Base-by-base conservation (phyloP, 106 monocot species). In the Dioscorea alata region DNA sequence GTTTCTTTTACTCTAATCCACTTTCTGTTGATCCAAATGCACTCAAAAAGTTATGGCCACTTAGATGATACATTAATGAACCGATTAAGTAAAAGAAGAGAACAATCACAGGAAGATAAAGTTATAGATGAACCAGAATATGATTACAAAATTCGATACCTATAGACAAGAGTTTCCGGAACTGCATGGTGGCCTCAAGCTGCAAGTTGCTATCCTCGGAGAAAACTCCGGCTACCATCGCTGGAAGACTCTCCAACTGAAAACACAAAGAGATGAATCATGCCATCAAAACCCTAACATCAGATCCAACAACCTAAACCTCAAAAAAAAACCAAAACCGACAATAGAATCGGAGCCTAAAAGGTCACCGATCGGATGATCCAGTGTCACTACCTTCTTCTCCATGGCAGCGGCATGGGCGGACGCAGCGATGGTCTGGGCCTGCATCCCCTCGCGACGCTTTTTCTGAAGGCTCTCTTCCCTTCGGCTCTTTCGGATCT, bases 381-480 rank as follows among this genome's bases (percentile, higher is more conserved):
- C 42, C 42, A 42, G 42, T 42, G 25, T 0, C 6, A 50, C 6
- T 4, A 87, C 87, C 84, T 84, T 84, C 64, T 81, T 81, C 63
- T 90, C 83, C 59, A 72, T 61, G n/a, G 71, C 68, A 25, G 75
- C 61, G 28, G 56, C 18, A 21, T 76, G 77, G 59, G 34, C 18
- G 31, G 73, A 28, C 8, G 35, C 32, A 1, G 85, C 61, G 64
- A 72, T 71, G 32, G 69, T 65, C 54, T 78, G 78, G 22, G 76
- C 48, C 59, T 87, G 77, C 87, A 82, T 70, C 16, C 88, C 88
- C 57, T 88, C 88, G 6, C 88, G 77, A 35, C 88, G 65, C 81
- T 84, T 84, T 69, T 84, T 88, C 78, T 50, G 77, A 20, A 88
- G 81, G 48, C 79, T 85, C 82, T 89, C 82, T 42, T 85, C 85